Base-by-base conservation (phyloP, 352 stramenopile genomes). In the Pythium angustatum region DNA sequence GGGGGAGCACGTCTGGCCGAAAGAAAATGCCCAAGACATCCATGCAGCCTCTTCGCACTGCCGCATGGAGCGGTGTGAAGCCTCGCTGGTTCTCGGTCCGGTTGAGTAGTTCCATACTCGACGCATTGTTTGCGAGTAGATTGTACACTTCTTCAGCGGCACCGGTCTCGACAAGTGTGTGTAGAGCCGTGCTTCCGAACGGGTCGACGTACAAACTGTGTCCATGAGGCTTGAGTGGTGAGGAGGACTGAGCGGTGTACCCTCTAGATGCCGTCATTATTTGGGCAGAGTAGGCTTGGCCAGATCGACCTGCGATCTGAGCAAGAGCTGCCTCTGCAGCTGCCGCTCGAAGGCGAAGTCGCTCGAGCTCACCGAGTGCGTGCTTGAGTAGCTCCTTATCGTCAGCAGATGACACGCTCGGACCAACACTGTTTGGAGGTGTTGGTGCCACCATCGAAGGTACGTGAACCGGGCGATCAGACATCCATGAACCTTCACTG, bases 1-100 rank as follows among this genome's bases (percentile, higher is more conserved):
- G 68, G 9, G 81, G 81, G 22, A 91, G 71, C 21, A 94, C 80
- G 24, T 94, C 83, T 0, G 85, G 85, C 1, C 85, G 79, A 40
- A 91, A 92, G 62, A 94, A 91, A 41, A 94, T 71, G 14, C 85
- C 82, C 30, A 87, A 67, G 34, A 91, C 81, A 44, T 91, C 77
- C 24, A 81, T 70, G 24, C 81, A 85, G 2, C 81, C 85, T 30
- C 70, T 63, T 28, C 75, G 74, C 38, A 91, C 77, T 36, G 82
- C 85, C 28, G 86, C 36, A 61, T 94, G 85, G 24, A 92, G 58
- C 5, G 81, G 79, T n/a, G 83, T 87, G 59, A 68, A 79, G 1
- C 83, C 81, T 27, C 66, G 76, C 47, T 88, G 77, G 17, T 77
- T 85, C 50, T 91, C 80, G 0, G 66, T 71, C 44, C 74, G 64